These are phyloP conservation scores for Skeletonema marinoi DNA, from an alignment of 108 stramenopile species.

Conservation along the genomic window DNA sequence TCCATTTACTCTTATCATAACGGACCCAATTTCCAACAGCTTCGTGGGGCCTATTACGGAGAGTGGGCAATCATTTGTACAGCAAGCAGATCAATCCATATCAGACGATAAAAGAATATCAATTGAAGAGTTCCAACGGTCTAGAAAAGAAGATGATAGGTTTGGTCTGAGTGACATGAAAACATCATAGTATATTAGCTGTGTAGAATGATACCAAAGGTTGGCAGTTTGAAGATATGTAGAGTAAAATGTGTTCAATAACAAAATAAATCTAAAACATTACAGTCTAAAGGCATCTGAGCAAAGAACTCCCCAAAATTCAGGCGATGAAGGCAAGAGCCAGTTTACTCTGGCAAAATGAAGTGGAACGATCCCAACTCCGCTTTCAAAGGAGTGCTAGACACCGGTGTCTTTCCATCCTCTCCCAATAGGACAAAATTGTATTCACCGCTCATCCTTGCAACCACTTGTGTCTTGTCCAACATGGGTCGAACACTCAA, in stretches of 20 bases:
- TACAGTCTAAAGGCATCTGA: slow-evolving; percentile 4
- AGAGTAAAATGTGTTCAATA: neutral
- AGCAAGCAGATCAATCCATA: neutral
- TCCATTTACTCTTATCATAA: slow-evolving; percentile 82
- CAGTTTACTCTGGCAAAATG: slow-evolving; percentile 63
- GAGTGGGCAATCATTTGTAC: neutral
- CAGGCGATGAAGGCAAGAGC: neutral
- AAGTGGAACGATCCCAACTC: slow-evolving; percentile 89
- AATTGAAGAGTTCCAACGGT: slow-evolving; percentile 57
- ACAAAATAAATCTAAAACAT: slow-evolving; percentile 7
- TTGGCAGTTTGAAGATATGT: too few relatives aligned
- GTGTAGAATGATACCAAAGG: too few relatives aligned
- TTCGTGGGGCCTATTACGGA: slow-evolving; percentile 66
- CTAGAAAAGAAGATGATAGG: slow-evolving; percentile 62
- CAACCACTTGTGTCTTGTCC: slow-evolving; percentile 86
- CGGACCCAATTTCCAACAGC: slow-evolving; percentile 91
- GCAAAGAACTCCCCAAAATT: neutral
- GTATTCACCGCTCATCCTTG: slow-evolving; percentile 88
- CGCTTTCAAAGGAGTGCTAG: slow-evolving; percentile 81
- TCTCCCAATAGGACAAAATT: slow-evolving; percentile 79
- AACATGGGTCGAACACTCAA: slow-evolving; percentile 79
- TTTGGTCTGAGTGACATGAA: slow-evolving; percentile 71
- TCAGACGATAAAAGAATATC: slow-evolving; percentile 44
- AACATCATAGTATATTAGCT: slow-evolving; percentile 19
- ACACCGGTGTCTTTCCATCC: slow-evolving; percentile 75